These are phyloP conservation scores for Leptographium galeiforme DNA, from an alignment of 2,329 filamentous ascomycete species.

Conservation along the genomic window DNA sequence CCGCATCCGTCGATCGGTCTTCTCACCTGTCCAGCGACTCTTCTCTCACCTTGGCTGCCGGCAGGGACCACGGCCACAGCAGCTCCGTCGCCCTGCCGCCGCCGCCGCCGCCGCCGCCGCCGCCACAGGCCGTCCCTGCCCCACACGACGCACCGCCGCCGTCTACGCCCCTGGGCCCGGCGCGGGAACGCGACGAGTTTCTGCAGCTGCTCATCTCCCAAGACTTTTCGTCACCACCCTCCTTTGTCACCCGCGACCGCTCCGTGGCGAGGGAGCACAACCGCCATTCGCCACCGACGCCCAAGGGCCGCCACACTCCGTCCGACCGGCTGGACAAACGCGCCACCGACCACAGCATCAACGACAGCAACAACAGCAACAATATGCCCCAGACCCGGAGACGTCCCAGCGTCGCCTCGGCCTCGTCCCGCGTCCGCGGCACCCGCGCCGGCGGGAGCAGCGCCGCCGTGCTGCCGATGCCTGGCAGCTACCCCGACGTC, in stretches of 20 bases:
- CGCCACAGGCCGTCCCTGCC: neutral
- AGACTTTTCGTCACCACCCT: slow-evolving; percentile 6
- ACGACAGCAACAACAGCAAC: neutral
- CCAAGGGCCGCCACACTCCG: neutral
- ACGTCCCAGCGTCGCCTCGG: neutral
- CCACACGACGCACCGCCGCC: neutral
- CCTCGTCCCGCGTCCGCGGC: neutral
- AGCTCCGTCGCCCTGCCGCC: too few species aligned
- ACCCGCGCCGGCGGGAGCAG: neutral
- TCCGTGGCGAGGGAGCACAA: neutral
- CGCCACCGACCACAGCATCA: neutral
- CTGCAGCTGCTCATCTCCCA: neutral
- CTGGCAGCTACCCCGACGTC: neutral
- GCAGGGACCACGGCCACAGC: too few species aligned
- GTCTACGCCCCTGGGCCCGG: neutral
- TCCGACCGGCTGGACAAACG: too few species aligned
- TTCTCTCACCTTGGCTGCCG: too few species aligned
- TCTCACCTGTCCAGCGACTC: neutral
- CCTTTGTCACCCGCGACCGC: neutral
- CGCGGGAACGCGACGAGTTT: slow-evolving; percentile 1
- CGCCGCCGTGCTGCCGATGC: neutral
- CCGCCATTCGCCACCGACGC: neutral
- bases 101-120: too few species aligned
- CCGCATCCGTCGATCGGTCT: neutral
- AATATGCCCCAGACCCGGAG: slow-evolving; percentile 7